Percentiles rank a stretch among this genome's conserved stretches.
These are phyloP conservation scores for Akanthomyces muscarius DNA, from an alignment of 2,329 filamentous ascomycete species.

Conservation along the genomic window DNA sequence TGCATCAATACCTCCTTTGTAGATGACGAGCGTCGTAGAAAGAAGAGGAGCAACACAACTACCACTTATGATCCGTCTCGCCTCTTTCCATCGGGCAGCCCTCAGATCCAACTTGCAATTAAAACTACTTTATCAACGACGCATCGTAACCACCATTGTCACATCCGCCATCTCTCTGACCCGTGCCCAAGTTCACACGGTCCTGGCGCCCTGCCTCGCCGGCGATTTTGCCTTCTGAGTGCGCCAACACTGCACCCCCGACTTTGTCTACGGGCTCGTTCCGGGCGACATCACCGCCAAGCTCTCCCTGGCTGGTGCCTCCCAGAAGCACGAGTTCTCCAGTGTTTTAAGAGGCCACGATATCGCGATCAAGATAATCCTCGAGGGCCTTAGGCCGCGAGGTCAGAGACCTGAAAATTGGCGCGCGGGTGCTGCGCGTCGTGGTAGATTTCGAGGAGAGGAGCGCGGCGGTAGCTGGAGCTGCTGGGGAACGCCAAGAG, in stretches of 20 bases:
- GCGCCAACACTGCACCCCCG: neutral
- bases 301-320: neutral
- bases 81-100: no score
- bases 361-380: neutral
- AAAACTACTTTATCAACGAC: neutral
- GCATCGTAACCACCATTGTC: neutral
- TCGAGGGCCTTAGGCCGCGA: neutral
- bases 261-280: constrained; percentile 2
- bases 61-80: no score
- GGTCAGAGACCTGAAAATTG: neutral
- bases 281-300: constrained; percentile 1
- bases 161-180: neutral
- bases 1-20: no score
- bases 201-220: neutral
- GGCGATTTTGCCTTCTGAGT: neutral
- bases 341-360: neutral
- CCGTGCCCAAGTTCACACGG: neutral
- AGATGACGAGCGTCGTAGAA: no score
- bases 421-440: neutral
- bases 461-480: neutral
- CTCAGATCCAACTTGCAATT: no score
- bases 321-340: neutral
- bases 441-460: neutral
- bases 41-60: no score
- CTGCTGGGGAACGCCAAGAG: neutral